These are phyloP conservation scores for Priceomyces melissophilus DNA, from an alignment of 805 yeast species.

Conservation along the genomic window DNA sequence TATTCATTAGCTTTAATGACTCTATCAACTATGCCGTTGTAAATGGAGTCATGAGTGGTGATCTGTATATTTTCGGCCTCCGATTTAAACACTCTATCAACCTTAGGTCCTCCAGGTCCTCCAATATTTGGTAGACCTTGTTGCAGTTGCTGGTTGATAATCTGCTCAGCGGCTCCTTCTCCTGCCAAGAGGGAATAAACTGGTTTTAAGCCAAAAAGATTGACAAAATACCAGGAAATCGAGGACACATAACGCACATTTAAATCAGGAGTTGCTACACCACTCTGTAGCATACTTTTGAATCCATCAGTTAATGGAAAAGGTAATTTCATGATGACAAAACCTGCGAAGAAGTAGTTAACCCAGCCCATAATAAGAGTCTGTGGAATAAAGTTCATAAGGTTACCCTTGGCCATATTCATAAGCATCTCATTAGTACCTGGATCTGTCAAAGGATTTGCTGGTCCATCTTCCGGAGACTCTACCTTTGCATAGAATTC, in stretches of 20 bases:
- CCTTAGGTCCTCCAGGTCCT: conserved; percentile 61
- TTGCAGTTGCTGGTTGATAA: conserved; percentile 42
- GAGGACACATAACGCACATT: conserved; percentile 92
- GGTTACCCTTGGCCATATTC: conserved; percentile 74
- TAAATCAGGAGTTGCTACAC: conserved; percentile 77
- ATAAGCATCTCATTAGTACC: conserved; percentile 67
- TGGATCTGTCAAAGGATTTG: conserved; percentile 71
- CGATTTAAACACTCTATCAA: conserved; percentile 57
- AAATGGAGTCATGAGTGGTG: conserved; percentile 47
- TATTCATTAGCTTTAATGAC: conserved; percentile 18
- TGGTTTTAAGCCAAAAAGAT: conserved; percentile 77
- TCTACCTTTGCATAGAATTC: conserved; percentile 53
- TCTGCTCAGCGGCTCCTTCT: conserved; percentile 43
- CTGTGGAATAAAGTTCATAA: conserved; percentile 86
- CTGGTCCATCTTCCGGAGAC: conserved; percentile 33
- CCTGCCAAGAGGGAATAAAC: conserved; percentile 70
- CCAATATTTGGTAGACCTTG: conserved; percentile 38
- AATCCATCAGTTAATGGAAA: conserved; percentile 88
- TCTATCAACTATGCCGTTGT: conserved; percentile 62
- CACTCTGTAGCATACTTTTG: conserved; percentile 88
- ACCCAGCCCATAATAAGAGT: conserved; percentile 96
- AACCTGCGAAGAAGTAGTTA: conserved; percentile 87
- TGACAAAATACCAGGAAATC: conserved; percentile 93
- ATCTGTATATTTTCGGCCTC: conserved; percentile 77
- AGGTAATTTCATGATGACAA: conserved; percentile 75